Evolutionary conservation across 192 early-diverging fungal species (phyloP), one percentile per base, ranked within the genome.

Genomic region (Pilaira anomala): DNA sequence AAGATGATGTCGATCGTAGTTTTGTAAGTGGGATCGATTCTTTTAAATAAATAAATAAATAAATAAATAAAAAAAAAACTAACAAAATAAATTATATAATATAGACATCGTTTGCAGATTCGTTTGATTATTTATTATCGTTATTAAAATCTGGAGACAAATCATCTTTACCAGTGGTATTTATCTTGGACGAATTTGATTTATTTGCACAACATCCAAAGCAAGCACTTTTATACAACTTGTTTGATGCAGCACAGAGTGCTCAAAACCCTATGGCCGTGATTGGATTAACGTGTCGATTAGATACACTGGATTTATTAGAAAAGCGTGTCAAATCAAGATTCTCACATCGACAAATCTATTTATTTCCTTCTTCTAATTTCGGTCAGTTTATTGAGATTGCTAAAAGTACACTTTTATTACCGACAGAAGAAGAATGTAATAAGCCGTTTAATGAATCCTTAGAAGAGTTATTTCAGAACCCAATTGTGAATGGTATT

Each of bases 321-420:
- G 94, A 98, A 73, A 97, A 97, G 64, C 88, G 94, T 11, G 94
- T 97, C 36, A 94, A 95, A 63, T 95, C 93, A 22, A 83, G 95
- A 28, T 97, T 96, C 76, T 95, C 92, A 11, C 92, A 96, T 65
- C 82, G 92, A 8, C 86, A 88, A 30, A 85, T 96, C 11, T 82
- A 88, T 55, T 74, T 91, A 5, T 87, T 87, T 66, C 79, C 85
- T 0, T 68, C 85, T 2, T 42, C 72, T 24, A 73, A 63, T 0
- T 74, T 87, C 65, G 77, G 82, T 19, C 80, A 83, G 5, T 93
- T 89, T 63, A 60, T 61, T 5, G 68, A 69, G 21, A 78, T 93
- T 21, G 79, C 88, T 6, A 74, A 78, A 28, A 64, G 69, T 7
- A 77, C 81, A 12, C 55, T 95, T 8, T 39, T 51, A 3, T 36